phyloP scores from a whole-genome alignment of 1,139 yeast species.

The Blastobotrys malaysiensis region DNA sequence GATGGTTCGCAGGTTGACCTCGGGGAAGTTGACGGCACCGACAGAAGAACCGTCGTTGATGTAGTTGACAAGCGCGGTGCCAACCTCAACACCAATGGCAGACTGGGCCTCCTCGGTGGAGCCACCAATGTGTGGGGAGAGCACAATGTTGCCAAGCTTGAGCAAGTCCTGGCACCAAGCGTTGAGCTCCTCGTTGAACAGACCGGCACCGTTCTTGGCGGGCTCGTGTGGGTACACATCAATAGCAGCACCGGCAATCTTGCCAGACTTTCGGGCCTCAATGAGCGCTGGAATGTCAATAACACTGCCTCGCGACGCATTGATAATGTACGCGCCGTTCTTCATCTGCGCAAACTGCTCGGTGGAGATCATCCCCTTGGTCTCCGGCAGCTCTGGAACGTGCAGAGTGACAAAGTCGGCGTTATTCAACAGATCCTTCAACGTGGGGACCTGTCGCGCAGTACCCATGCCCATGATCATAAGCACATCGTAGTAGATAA shows the following conservation, averaged over 20 bases:
- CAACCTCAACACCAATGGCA: conserved; percentile 96
- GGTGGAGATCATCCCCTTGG: conserved; percentile 81
- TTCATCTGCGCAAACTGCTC: conserved; percentile 96
- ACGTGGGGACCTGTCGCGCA: conserved; percentile 83
- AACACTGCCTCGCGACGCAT: conserved; percentile 97
- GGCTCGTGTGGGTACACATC: conserved; percentile 98
- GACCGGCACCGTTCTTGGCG: conserved; percentile 86
- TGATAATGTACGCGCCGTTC: conserved; percentile 89
- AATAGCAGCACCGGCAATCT: conserved; percentile 94
- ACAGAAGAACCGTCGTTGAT: conserved; percentile 94
- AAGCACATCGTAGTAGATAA: conserved; percentile 81
- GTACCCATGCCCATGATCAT: conserved; percentile 97
- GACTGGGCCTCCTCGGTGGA: conserved; percentile 99
- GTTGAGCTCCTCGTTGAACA: conserved; percentile 68
- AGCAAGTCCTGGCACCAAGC: conserved; percentile 79
- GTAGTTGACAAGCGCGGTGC: conserved; percentile 77
- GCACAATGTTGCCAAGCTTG: conserved; percentile 77
- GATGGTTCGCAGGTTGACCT: conserved; percentile 84
- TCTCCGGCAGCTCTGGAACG: conserved; percentile 92
- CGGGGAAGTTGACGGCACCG: conserved; percentile 99
- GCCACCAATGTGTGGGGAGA: conserved; percentile 98
- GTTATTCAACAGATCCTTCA: conserved; percentile 71
- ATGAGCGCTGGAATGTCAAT: conserved; percentile 92
- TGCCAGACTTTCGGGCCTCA: conserved; percentile 86
- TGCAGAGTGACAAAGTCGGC: conserved; percentile 91